Base-by-base conservation (phyloP, 2,329 filamentous ascomycete genomes). In the Fusarium caatingaense region DNA sequence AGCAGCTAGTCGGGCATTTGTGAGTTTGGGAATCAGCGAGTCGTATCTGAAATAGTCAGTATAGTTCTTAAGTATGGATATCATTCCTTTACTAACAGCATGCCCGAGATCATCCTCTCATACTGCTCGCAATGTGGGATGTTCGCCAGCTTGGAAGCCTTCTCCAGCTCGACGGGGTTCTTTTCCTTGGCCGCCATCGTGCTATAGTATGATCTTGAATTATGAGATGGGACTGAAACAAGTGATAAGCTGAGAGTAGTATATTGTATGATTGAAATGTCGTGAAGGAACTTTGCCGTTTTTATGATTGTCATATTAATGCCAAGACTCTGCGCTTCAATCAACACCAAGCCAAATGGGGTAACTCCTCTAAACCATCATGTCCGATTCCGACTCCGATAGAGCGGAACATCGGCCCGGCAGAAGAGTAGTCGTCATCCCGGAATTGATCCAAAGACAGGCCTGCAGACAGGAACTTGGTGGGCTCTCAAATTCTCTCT, bases 41-140 rank as follows among this genome's bases (percentile, higher is more conserved):
- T 86, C 78, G 72, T 88, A 87, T 32, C 84, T 86, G 0, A 0
- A 40, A 4, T 0, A 13, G 21, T 25, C 0, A 46, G 3, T 9
- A 13, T 2, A 5, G 2, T 1, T 1, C 12, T 2, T 12, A 6
- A 21, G 6, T 10, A 6, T 15, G 3, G 4, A 16, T 6, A 20
- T 4, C 18, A 20, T 3, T 10, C 2, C 21, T 10, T 23, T 1
- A 65, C 54, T 70, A 76, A 88, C 86, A 89, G 80, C 80, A 89
- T 87, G 28, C 88, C 87, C 0, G 87, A 89, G 49, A 90, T 86
- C 87, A 90, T 90, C 73, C 86, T 87, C 73, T 90, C 86, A 56
- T 89, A 90, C 64, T 89, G 85, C 10, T 89, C 87, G 62, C 86
- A 85, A 81, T 84, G 87, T 1, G 87, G 87, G 3, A 85, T 80